Conservation (phyloP, 208 protist species). For the Crithidia mellificae region DNA sequence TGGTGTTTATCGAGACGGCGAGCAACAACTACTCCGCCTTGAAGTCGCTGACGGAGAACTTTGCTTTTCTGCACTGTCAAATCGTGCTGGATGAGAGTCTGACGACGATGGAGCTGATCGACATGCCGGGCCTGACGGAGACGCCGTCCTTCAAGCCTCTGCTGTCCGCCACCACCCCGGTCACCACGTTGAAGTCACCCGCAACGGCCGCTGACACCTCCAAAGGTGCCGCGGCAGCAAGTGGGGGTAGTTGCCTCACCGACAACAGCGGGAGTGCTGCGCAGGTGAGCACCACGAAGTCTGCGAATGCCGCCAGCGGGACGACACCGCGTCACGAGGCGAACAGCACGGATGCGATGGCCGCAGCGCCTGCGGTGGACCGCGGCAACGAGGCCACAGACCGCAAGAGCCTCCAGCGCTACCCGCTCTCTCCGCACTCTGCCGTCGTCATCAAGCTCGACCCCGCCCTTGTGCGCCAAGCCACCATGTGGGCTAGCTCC, state of each 20-base stretch:
- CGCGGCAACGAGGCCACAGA: slow-evolving; percentile 3
- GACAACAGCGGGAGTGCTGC: not conserved
- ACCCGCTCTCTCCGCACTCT: slow-evolving; percentile 21
- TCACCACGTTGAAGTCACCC: slow-evolving; percentile 9
- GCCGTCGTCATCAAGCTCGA: slow-evolving; percentile 39
- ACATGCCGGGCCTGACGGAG: slow-evolving; percentile 37
- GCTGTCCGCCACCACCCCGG: slow-evolving; percentile 17
- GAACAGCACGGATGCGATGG: not conserved
- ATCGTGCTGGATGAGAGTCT: slow-evolving; percentile 50
- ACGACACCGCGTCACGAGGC: not conserved
- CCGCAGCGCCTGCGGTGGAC: not conserved
- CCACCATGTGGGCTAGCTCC: slow-evolving; percentile 66
- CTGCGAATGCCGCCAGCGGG: not conserved
- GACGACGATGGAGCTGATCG: slow-evolving; percentile 41
- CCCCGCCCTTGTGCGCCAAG: slow-evolving; percentile 52
- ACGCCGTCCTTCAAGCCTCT: slow-evolving; percentile 26
- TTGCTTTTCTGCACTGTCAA: slow-evolving; percentile 83
- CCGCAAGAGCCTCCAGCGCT: slow-evolving; percentile 4
- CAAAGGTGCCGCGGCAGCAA: not conserved
- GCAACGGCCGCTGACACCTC: no score
- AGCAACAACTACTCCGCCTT: slow-evolving; percentile 82
- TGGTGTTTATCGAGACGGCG: slow-evolving; percentile 47
- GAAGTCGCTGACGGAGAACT: slow-evolving; percentile 84
- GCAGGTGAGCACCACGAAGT: not conserved
- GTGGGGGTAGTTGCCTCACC: no score